These are phyloP conservation scores for Saccharomyces kudriavzevii DNA, from an alignment of 805 yeast genomes.

Conservation along the genomic window DNA sequence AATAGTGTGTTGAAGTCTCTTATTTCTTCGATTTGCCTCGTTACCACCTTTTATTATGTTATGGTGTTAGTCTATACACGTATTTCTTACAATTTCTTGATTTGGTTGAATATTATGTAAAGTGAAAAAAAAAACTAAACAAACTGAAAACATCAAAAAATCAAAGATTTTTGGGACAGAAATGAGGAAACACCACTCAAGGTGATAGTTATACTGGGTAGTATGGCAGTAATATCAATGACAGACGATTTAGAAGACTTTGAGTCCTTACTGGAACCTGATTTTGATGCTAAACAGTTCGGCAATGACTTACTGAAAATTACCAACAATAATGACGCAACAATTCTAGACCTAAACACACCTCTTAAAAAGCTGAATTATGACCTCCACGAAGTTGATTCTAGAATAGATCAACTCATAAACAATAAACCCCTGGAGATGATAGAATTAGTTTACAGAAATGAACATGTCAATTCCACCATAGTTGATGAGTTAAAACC, in stretches of 20 bases:
- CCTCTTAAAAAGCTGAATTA: conserved; percentile 25
- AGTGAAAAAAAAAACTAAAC: neutral
- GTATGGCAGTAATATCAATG: conserved; percentile 1
- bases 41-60: neutral
- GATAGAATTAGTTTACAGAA: conserved; percentile 18
- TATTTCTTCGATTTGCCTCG: neutral
- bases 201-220: neutral
- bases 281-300: conserved; percentile 16
- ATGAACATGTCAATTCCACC: conserved; percentile 8
- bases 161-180: neutral
- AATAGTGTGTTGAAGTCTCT: neutral
- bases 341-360: conserved; percentile 22
- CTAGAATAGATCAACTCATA: conserved; percentile 14
- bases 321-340: conserved; percentile 14
- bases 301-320: conserved; percentile 21
- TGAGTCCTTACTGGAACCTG: conserved; percentile 16
- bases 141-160: neutral
- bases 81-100: neutral
- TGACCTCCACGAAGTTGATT: conserved; percentile 23
- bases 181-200: neutral
- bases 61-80: neutral
- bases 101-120: neutral
- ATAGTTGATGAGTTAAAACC: conserved; percentile 14
- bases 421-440: conserved; percentile 19
- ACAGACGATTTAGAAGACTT: conserved; percentile 17